Evolutionary conservation across 2,329 filamentous ascomycete genomes (phyloP).

Genomic region (Fusarium sp.): DNA sequence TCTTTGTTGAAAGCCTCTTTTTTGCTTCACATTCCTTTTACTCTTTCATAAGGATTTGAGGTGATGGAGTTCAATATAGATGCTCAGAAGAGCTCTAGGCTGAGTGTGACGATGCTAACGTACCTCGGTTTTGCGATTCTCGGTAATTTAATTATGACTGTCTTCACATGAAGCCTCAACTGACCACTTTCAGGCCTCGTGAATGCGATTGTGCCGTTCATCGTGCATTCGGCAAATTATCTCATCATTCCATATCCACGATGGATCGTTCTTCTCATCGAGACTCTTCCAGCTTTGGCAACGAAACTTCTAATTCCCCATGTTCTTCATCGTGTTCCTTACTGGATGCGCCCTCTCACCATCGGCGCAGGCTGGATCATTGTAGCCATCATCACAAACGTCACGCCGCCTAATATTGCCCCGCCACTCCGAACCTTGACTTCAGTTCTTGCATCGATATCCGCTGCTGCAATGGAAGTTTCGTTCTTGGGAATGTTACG

Average conservation of each 20-base stretch:
- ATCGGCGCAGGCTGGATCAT: slow-evolving; percentile 47
- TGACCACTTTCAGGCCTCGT: slow-evolving; percentile 45
- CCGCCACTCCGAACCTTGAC: slow-evolving; percentile 47
- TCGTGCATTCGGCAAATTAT: slow-evolving; percentile 51
- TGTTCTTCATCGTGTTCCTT: slow-evolving; percentile 45
- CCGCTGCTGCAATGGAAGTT: slow-evolving; percentile 49
- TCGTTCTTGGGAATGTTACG: slow-evolving; percentile 49
- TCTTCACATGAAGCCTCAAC: background rate
- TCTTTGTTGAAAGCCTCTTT: background rate
- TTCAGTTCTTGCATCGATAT: slow-evolving; percentile 46
- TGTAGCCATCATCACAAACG: slow-evolving; percentile 43
- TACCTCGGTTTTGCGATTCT: slow-evolving; percentile 45
- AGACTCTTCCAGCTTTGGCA: slow-evolving; percentile 47
- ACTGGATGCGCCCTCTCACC: slow-evolving; percentile 46
- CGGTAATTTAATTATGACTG: slow-evolving; percentile 22
- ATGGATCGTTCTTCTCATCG: slow-evolving; percentile 49
- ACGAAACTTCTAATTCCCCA: slow-evolving; percentile 48
- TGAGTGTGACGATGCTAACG: slow-evolving; percentile 30
- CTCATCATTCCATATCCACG: slow-evolving; percentile 52
- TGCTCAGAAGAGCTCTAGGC: background rate
- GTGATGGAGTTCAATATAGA: slow-evolving; percentile 5
- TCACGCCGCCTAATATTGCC: slow-evolving; percentile 50
- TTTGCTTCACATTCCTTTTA: background rate
- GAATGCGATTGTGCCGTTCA: slow-evolving; percentile 47
- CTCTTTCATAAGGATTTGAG: background rate